phyloP scores from a whole-genome alignment of 441 rosid genomes.

The Pelargonium myrrhifolium region DNA sequence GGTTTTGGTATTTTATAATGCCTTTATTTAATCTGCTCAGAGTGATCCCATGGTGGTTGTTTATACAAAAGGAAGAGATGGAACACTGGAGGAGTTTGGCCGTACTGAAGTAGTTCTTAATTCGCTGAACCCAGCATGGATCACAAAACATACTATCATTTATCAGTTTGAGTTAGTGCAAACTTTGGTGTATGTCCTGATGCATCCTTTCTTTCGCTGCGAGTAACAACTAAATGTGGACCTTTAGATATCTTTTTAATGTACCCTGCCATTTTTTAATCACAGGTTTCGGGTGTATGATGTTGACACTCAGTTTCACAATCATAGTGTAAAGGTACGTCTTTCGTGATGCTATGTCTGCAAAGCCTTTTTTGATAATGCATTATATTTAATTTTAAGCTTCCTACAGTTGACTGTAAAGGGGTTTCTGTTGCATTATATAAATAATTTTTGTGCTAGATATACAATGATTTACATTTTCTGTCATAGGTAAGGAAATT shows the following conservation, averaged over 20 bases:
- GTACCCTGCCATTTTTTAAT: constrained; percentile 18
- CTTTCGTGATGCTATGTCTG: constrained; percentile 9
- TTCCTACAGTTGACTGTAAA: background rate
- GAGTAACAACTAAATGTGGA: constrained; percentile 7
- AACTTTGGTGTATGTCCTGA: constrained; percentile 57
- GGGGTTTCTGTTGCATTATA: no score
- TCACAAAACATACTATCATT: constrained; percentile 38
- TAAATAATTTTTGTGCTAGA: no score
- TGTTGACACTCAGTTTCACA: constrained; percentile 73
- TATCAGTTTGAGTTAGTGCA: constrained; percentile 79
- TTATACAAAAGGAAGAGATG: constrained; percentile 62
- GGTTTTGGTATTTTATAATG: background rate
- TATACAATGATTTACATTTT: no score
- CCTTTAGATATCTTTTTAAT: constrained; percentile 14
- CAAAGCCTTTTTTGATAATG: background rate
- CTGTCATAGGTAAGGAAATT: no score
- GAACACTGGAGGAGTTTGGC: constrained; percentile 47
- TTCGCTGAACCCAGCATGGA: constrained; percentile 78
- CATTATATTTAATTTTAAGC: background rate
- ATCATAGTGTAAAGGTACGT: constrained; percentile 58
- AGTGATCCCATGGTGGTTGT: constrained; percentile 91
- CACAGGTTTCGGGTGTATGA: constrained; percentile 69
- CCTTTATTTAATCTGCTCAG: constrained; percentile 27
- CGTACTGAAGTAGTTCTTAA: constrained; percentile 80
- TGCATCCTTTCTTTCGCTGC: background rate